phyloP scores from a whole-genome alignment of 441 rosid species.

The Jatropha multifida region DNA sequence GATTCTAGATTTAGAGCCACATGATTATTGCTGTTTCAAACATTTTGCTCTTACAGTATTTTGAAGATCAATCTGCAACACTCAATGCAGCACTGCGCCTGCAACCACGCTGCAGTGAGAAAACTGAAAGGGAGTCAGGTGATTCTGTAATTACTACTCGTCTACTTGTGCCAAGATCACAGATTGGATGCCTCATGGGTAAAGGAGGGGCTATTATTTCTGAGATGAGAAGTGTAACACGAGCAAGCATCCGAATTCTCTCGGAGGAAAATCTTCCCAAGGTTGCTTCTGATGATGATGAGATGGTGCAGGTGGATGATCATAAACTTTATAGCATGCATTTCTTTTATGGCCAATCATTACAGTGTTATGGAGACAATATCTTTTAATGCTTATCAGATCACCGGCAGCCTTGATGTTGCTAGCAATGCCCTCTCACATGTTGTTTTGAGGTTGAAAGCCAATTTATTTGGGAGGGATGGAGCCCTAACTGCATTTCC shows the following conservation, averaged over 20 bases:
- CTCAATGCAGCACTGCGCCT: conserved; percentile 84
- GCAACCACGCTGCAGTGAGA: conserved; percentile 96
- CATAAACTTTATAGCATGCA: not conserved
- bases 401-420: conserved; percentile 85
- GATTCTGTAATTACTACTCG: conserved; percentile 83
- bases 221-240: conserved; percentile 87
- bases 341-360: not conserved
- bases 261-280: conserved; percentile 88
- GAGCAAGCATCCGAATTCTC: conserved; percentile 88
- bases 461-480: conserved; percentile 89
- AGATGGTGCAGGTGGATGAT: conserved; percentile 88
- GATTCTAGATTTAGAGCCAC: conserved; percentile 1
- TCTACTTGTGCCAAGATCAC: conserved; percentile 87
- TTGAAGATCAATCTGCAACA: conserved; percentile 84
- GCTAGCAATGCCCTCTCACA: conserved; percentile 94
- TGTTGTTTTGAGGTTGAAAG: conserved; percentile 76
- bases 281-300: conserved; percentile 88
- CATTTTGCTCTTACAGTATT: conserved; percentile 42
- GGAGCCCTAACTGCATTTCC: conserved; percentile 67
- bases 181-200: conserved; percentile 98
- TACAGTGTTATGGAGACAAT: conserved; percentile 1
- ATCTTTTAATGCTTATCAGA: conserved; percentile 49
- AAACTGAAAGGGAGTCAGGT: conserved; percentile 90
- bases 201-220: conserved; percentile 93
- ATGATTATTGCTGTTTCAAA: conserved; percentile 11